Percentiles rank a stretch among this genome's conserved stretches.
These are phyloP conservation scores for Phytopythium boreale DNA, from an alignment of 352 stramenopile genomes.

Conservation along the genomic window DNA sequence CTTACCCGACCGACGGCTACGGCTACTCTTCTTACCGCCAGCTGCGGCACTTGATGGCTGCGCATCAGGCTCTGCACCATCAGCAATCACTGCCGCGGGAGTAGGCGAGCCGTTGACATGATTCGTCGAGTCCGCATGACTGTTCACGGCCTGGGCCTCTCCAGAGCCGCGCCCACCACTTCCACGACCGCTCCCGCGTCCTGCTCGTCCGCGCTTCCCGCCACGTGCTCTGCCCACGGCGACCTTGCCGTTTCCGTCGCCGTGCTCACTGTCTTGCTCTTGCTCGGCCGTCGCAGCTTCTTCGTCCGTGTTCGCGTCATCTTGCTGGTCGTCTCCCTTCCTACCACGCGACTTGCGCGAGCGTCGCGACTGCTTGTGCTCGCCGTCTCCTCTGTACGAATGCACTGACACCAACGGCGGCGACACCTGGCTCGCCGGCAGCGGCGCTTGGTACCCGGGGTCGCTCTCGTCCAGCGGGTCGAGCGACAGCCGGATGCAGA, in stretches of 20 bases:
- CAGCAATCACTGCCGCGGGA: not conserved
- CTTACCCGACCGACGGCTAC: not conserved
- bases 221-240: constrained; percentile 14
- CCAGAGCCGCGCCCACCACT: constrained; percentile 29
- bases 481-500: constrained; percentile 73
- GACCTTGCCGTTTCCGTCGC: constrained; percentile 11
- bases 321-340: constrained; percentile 3
- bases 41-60: not conserved
- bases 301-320: constrained; percentile 7
- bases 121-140: not conserved
- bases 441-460: constrained; percentile 70
- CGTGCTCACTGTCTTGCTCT: constrained; percentile 8
- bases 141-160: not conserved
- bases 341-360: constrained; percentile 10
- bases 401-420: constrained; percentile 31
- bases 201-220: constrained; percentile 18
- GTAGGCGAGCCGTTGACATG: not conserved
- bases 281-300: not conserved
- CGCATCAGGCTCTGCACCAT: not conserved
- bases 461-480: constrained; percentile 54
- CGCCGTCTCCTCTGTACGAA: constrained; percentile 10
- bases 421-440: constrained; percentile 54
- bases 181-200: constrained; percentile 22
- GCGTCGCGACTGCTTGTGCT: constrained; percentile 7
- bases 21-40: not conserved